Base-by-base conservation (phyloP, 1,284 basidiomycete genomes). In the Boletus calvinii region DNA sequence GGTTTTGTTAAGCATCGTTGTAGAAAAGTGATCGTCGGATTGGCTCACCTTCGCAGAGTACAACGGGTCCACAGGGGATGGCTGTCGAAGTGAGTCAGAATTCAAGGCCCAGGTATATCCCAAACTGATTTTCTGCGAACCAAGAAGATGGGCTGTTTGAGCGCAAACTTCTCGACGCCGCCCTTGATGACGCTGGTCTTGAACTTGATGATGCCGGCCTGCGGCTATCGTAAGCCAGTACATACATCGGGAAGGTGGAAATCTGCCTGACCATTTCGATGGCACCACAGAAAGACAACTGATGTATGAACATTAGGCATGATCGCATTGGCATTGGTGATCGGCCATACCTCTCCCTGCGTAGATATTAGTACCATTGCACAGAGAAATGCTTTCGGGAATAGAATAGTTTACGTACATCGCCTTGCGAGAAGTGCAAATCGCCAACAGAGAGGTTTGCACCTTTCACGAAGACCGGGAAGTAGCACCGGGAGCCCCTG, bases 381-480 rank as follows among this genome's bases (percentile, higher is more conserved):
- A 46, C 2, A 56, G 35, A n/a, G 13, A 18, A 17, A 46, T 22
- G 0, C 9, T 40, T 18, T 8, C 18, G 18, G 35, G 18, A 9
- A 30, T n/a, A n/a, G n/a, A 52, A 30, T 0, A 38, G 17, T 41
- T 34, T 4, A 68, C 78, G 62, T 59, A 84, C 86, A 73, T 91
- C 89, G 26, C 86, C 87, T 68, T 92, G 88, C 30, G 85, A 87
- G 70, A 91, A 92, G 64, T 92, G 89, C 31, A 90, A 70, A 64
- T 92, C 90, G 2, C 90, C 90, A 17, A 91, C 82, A 0, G 87
- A 88, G 6, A 92, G 72, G 58, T 88, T 88, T 8, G 87, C 90
- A 3, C 87, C 88, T 45, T 82, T 75, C 24, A 91, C 73, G 62
- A 85, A 92, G 3, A 92, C 87, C 1, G 90, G 90, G 72, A 89